A percentile compares a stretch with the other conserved stretches of the same genome.
These are phyloP conservation scores for Aurifilum marmelostoma DNA, from an alignment of 2,329 filamentous ascomycete genomes.

Conservation along the genomic window DNA sequence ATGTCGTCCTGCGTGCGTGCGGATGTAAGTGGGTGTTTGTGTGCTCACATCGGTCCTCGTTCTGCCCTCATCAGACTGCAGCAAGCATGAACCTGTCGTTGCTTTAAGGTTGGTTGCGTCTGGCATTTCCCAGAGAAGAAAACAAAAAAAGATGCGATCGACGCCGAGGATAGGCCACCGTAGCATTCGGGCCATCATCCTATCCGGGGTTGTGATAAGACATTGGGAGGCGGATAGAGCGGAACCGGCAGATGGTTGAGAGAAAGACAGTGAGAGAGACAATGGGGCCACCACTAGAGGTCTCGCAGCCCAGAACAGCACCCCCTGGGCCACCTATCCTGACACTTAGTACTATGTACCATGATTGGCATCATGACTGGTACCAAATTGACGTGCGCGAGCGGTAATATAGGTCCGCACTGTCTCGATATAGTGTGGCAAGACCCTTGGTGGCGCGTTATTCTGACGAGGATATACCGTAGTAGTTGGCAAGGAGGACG, in stretches of 20 bases:
- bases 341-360: no score
- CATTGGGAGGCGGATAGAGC: conserved; percentile 10
- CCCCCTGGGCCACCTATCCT: not conserved
- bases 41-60: not conserved
- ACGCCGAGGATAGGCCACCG: conserved; percentile 17
- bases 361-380: not conserved
- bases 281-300: not conserved
- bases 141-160: conserved; percentile 24
- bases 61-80: not conserved
- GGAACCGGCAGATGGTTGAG: conserved; percentile 14
- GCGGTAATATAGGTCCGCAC: conserved; percentile 6
- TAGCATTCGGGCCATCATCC: conserved; percentile 18
- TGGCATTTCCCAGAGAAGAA: conserved; percentile 19
- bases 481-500: not conserved
- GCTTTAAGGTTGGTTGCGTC: conserved; percentile 23
- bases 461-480: conserved; percentile 13
- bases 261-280: not conserved
- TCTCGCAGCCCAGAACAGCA: not conserved
- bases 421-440: conserved; percentile 12
- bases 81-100: not conserved
- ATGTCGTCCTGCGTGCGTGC: no score
- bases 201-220: conserved; percentile 17
- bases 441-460: conserved; percentile 18
- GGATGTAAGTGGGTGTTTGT: no score
- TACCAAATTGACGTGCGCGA: not conserved